These are phyloP conservation scores for Fusarium siculi DNA, from an alignment of 2,329 filamentous ascomycete species.

Conservation along the genomic window DNA sequence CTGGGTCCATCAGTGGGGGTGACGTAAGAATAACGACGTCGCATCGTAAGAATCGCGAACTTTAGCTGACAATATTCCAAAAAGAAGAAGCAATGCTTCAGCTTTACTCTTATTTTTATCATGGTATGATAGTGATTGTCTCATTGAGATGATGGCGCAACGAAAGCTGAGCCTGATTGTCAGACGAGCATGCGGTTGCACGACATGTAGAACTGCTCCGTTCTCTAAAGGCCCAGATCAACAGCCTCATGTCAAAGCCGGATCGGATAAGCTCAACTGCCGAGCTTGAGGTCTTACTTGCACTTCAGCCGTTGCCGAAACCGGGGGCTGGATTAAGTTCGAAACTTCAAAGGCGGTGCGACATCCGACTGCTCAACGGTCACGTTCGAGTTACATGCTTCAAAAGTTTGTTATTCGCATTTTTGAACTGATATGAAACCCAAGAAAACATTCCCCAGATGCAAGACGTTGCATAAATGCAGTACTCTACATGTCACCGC, in stretches of 20 bases:
- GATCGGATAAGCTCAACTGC: background rate
- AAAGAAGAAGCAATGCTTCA: background rate
- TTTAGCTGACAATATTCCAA: accelerated
- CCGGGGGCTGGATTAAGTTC: background rate
- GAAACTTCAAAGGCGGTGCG: background rate
- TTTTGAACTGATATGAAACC: background rate
- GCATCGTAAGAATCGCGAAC: accelerated
- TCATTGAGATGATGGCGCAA: too few species aligned
- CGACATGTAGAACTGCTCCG: background rate
- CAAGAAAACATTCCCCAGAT: background rate
- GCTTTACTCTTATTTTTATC: too few species aligned
- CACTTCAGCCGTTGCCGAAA: background rate
- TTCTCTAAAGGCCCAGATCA: too few species aligned
- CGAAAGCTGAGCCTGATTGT: too few species aligned
- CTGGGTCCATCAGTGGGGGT: conserved; percentile 2
- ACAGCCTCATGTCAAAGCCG: background rate
- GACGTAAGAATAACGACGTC: conserved; percentile 4
- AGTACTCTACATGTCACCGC: background rate
- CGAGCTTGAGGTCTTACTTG: background rate
- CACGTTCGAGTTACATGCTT: background rate
- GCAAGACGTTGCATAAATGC: background rate
- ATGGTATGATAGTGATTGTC: too few species aligned
- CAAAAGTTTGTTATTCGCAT: background rate
- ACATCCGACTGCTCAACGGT: background rate
- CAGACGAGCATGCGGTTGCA: background rate